These are phyloP conservation scores for Tetrapyrgos nigripes DNA, from an alignment of 1,284 basidiomycete genomes.

Conservation along the genomic window DNA sequence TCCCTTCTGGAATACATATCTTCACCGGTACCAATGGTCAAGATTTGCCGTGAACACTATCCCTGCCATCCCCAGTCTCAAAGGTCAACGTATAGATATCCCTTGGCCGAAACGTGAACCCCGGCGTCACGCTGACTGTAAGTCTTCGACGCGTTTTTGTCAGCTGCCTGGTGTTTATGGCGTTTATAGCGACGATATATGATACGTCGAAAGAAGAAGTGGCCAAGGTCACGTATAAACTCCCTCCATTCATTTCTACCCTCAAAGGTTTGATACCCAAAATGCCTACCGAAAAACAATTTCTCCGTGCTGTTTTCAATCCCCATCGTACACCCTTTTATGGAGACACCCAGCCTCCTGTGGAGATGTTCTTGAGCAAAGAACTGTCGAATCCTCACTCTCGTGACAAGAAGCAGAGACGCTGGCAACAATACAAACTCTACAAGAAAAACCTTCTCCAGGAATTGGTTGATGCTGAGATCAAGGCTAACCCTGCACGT, in stretches of 20 bases:
- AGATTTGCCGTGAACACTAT: conserved; percentile 70
- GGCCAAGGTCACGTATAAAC: conserved; percentile 68
- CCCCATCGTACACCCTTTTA: conserved; percentile 45
- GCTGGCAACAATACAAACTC: conserved; percentile 66
- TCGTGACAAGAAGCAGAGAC: conserved; percentile 76
- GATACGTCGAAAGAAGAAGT: conserved; percentile 68
- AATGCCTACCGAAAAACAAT: conserved; percentile 59
- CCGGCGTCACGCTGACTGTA: conserved; percentile 54
- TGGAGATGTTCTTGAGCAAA: conserved; percentile 67
- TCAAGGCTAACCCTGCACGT: conserved; percentile 61
- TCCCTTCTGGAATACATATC: conserved; percentile 60
- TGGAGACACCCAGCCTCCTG: conserved; percentile 54
- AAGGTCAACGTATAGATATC: conserved; percentile 51
- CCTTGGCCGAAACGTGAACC: conserved; percentile 70
- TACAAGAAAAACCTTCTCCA: conserved; percentile 56
- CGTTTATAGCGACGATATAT: conserved; percentile 54
- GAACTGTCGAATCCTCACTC: conserved; percentile 83
- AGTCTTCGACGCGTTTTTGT: conserved; percentile 24
- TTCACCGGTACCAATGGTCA: conserved; percentile 64
- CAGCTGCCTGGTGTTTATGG: not conserved
- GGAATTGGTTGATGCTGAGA: conserved; percentile 60
- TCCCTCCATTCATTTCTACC: conserved; percentile 55
- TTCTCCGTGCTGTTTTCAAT: conserved; percentile 62
- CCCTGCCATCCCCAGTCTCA: conserved; percentile 59
- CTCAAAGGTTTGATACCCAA: conserved; percentile 45